These are phyloP conservation scores for Solanum hybrid DNA, from an alignment of 305 asterid genomes.

Conservation along the genomic window DNA sequence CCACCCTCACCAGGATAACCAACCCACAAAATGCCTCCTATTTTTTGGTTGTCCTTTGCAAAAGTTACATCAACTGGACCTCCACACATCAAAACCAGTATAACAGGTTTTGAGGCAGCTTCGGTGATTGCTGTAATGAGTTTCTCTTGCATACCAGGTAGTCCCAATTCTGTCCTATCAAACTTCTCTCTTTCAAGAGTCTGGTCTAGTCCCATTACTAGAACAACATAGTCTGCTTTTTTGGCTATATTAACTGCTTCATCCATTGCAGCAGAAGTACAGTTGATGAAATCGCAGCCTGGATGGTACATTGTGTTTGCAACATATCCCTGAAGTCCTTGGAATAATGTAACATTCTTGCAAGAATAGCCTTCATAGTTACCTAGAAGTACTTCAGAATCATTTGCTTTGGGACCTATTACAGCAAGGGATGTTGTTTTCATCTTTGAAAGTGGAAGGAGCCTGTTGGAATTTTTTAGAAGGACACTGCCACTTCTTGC, in stretches of 20 bases:
- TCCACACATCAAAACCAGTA: slow-evolving; percentile 47
- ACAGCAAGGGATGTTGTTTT: slow-evolving; percentile 33
- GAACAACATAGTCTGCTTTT: slow-evolving; percentile 38
- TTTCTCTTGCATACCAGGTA: slow-evolving; percentile 57
- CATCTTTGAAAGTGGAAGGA: slow-evolving; percentile 47
- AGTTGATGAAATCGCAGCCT: slow-evolving; percentile 42
- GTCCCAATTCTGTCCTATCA: slow-evolving; percentile 43
- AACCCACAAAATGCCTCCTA: slow-evolving; percentile 67
- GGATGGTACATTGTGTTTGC: slow-evolving; percentile 19
- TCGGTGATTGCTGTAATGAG: slow-evolving; percentile 32
- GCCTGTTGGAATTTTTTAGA: slow-evolving; percentile 36
- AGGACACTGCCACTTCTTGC: slow-evolving; percentile 59
- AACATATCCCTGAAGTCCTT: slow-evolving; percentile 33
- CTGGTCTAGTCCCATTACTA: slow-evolving; percentile 72
- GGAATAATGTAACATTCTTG: slow-evolving; percentile 38
- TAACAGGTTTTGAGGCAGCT: slow-evolving; percentile 43
- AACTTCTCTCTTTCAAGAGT: slow-evolving; percentile 43
- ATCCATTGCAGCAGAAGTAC: slow-evolving; percentile 30
- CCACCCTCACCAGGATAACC: slow-evolving; percentile 83
- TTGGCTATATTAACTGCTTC: slow-evolving; percentile 35
- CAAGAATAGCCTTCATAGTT: slow-evolving; percentile 64
- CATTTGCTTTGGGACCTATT: slow-evolving; percentile 51
- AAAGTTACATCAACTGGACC: slow-evolving; percentile 73
- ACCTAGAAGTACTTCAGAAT: slow-evolving; percentile 23
- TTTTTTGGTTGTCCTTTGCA: slow-evolving; percentile 39